Evolutionary conservation across 75 land plant genomes (phyloP).

Genomic region (Isoetes taiwanensis): DNA sequence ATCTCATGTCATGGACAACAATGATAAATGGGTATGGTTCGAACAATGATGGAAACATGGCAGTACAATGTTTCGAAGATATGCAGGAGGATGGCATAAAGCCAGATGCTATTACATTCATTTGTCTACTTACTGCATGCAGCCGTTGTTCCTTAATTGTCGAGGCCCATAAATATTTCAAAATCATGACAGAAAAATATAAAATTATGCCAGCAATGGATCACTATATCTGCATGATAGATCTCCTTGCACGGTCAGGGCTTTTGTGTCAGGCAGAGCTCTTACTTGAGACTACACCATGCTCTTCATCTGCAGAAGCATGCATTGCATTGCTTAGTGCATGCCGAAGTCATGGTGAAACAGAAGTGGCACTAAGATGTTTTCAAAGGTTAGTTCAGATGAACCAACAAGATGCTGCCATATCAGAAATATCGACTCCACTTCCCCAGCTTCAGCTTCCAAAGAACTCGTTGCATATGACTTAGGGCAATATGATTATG

Average conservation of each 20-base stretch:
- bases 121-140: slow-evolving; percentile 6
- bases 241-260: slow-evolving; percentile 5
- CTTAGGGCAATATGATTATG: no score
- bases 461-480: no score
- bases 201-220: neutral
- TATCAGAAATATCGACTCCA: no score
- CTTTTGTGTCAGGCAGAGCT: slow-evolving; percentile 1
- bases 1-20: no score
- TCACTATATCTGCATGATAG: slow-evolving; percentile 13
- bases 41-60: no score
- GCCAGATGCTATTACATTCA: slow-evolving; percentile 2
- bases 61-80: no score
- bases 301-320: neutral
- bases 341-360: neutral
- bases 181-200: neutral
- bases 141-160: slow-evolving; percentile 10
- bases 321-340: slow-evolving; percentile 9
- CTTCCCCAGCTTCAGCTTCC: no score
- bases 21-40: no score
- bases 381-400: no score
- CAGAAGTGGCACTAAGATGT: no score
- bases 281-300: neutral
- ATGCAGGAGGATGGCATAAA: neutral
- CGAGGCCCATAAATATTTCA: neutral
- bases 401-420: no score